Percentiles rank a stretch among this genome's conserved stretches.
These are phyloP conservation scores for Toxoplasma gondii DNA, from an alignment of 169 alveolate genomes.

Conservation along the genomic window DNA sequence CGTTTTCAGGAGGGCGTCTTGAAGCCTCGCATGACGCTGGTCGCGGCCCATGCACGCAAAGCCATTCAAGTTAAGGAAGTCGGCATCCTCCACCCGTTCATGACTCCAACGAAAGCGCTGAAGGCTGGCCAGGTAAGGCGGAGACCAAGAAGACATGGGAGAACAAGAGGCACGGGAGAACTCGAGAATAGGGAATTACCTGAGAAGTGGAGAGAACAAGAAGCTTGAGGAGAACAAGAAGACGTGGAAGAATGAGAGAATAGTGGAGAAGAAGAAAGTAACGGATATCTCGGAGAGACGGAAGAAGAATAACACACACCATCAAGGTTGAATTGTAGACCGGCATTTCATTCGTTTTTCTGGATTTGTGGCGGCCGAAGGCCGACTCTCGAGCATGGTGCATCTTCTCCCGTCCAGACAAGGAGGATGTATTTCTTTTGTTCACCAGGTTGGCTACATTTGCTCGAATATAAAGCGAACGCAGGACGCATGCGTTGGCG, in stretches of 20 bases:
- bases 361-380: too few relatives aligned
- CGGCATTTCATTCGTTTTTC: too few relatives aligned
- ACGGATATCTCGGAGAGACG: too few relatives aligned
- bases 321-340: too few relatives aligned
- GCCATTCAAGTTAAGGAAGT: not conserved
- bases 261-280: too few relatives aligned
- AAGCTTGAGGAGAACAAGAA: too few relatives aligned
- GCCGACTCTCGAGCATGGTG: too few relatives aligned
- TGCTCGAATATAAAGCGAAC: constrained; percentile 47
- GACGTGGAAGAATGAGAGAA: too few relatives aligned
- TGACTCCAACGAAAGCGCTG: not conserved
- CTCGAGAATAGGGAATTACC: constrained; percentile 41
- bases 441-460: constrained; percentile 56
- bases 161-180: not conserved
- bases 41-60: constrained; percentile 25
- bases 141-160: not conserved
- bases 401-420: too few relatives aligned
- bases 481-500: constrained; percentile 51
- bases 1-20: constrained; percentile 16
- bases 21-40: not conserved
- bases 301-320: too few relatives aligned
- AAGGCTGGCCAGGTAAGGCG: constrained; percentile 9
- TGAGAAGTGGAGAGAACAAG: constrained; percentile 20
- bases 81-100: constrained; percentile 16
- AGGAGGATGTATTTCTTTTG: too few relatives aligned